Percentiles rank a stretch among this genome's conserved stretches.
These are phyloP conservation scores for Gnaphalium uliginosum DNA, from an alignment of 129 eudicot species.

Conservation along the genomic window DNA sequence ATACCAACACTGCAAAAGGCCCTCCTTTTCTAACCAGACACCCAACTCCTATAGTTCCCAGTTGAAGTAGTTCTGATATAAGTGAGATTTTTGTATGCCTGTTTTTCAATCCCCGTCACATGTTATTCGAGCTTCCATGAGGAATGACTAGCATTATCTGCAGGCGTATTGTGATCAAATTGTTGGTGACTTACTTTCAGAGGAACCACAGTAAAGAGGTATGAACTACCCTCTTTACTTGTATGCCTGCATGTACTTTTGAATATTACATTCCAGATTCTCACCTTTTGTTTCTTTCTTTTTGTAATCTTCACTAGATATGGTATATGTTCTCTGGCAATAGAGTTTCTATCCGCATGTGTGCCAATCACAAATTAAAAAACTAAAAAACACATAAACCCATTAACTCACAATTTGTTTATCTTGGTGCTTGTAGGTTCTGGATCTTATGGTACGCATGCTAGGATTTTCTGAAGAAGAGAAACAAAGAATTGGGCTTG, in stretches of 20 bases:
- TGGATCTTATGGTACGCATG: constrained; percentile 98
- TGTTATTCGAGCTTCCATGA: constrained; percentile 16
- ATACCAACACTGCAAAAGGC: neutral
- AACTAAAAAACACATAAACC: neutral
- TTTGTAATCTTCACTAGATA: neutral
- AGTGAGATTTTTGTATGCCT: constrained; percentile 3
- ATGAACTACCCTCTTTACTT: constrained; percentile 3
- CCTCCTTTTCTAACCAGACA: neutral
- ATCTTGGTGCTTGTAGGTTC: constrained; percentile 53
- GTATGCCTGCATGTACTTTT: neutral
- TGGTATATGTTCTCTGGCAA: neutral
- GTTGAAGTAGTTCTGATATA: neutral
- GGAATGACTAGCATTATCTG: constrained; percentile 22
- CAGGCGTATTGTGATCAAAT: constrained; percentile 99
- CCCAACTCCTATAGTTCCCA: neutral
- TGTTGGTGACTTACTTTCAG: constrained; percentile 98
- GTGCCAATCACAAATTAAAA: neutral
- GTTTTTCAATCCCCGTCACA: neutral
- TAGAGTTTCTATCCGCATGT: neutral
- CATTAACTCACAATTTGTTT: neutral
- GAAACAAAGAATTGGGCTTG: constrained; percentile 90
- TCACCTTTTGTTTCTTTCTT: neutral
- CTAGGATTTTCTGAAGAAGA: constrained; percentile 97
- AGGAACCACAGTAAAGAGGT: constrained; percentile 99
- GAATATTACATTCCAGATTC: neutral